These are phyloP conservation scores for Fagopyrum tataricum DNA, from an alignment of 148 eudicot genomes.

Conservation along the genomic window DNA sequence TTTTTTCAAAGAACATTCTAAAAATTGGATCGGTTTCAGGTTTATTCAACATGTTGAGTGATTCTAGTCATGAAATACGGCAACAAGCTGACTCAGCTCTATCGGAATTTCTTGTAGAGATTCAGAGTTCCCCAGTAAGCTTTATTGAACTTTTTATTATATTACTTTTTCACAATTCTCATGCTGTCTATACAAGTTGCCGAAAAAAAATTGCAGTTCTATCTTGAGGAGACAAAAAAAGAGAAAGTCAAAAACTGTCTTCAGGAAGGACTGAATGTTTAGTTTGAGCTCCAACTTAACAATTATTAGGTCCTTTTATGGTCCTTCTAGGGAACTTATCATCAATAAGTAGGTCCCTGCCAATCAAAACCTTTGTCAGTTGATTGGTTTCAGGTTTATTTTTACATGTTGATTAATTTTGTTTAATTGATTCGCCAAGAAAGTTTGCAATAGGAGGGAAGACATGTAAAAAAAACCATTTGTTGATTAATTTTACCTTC, in stretches of 20 bases:
- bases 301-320: not conserved
- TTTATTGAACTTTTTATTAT: not conserved
- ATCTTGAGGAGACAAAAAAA: slow-evolving; percentile 7
- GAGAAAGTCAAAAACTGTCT: not conserved
- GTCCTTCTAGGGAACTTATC: no score
- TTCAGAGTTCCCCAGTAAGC: slow-evolving; percentile 91
- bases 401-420: not conserved
- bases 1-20: slow-evolving; percentile 10
- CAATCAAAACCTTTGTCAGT: not conserved
- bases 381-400: not conserved
- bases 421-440: not conserved
- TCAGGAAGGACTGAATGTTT: not conserved
- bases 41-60: slow-evolving; percentile 94
- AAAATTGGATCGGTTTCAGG: slow-evolving; percentile 42
- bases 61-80: slow-evolving; percentile 89
- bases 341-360: no score
- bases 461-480: not conserved
- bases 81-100: slow-evolving; percentile 99
- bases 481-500: not conserved
- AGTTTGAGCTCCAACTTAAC: not conserved
- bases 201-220: not conserved
- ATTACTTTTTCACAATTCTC: not conserved
- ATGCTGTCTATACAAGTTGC: not conserved
- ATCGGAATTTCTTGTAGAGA: slow-evolving; percentile 96
- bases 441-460: not conserved